These are phyloP conservation scores for Dictyostelium discoideum DNA, from an alignment of 78 protist species.

Conservation along the genomic window DNA sequence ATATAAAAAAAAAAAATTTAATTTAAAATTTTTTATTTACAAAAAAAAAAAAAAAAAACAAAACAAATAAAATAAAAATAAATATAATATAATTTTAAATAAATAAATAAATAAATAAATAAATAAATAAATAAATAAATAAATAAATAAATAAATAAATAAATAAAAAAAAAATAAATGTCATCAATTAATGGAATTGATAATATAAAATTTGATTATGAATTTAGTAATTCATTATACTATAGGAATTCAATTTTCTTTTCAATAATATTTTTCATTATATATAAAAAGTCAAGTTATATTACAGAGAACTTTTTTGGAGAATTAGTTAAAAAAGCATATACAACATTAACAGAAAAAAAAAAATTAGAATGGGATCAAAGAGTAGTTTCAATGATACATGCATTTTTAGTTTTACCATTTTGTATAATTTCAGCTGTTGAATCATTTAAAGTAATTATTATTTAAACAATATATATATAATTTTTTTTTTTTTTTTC, in stretches of 20 bases:
- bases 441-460: background rate
- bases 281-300: background rate
- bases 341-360: background rate
- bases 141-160: background rate
- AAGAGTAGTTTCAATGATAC: constrained; percentile 27
- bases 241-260: background rate
- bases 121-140: background rate
- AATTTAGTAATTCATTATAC: background rate
- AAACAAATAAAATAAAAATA: no score
- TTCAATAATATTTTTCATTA: constrained; percentile 1
- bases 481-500: background rate
- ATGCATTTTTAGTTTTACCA: constrained; percentile 8
- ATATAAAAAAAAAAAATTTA: no score
- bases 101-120: background rate
- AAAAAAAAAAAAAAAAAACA: no score
- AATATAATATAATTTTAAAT: no score
- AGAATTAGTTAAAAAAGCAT: background rate
- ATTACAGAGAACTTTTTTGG: background rate
- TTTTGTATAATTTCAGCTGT: background rate
- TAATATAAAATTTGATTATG: background rate
- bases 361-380: constrained; percentile 43
- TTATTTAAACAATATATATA: background rate
- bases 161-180: background rate
- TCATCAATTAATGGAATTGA: background rate
- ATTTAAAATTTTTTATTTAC: no score